These are phyloP conservation scores for Ceratocystis colombiana DNA, from an alignment of 2,329 filamentous ascomycete species.

Conservation along the genomic window DNA sequence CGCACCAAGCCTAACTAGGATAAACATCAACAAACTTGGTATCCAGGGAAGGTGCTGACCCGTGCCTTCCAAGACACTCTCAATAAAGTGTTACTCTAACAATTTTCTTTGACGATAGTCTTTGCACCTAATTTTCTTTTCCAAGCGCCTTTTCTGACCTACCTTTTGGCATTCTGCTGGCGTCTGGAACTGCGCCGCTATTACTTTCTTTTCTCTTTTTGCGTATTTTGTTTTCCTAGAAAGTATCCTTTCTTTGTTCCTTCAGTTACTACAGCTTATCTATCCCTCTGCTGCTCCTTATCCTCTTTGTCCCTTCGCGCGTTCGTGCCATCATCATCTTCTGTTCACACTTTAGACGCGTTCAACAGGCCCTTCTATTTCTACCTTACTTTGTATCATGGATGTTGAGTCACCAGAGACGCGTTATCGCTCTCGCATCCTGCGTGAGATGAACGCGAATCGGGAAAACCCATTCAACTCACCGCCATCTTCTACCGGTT, in stretches of 20 bases:
- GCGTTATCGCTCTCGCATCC: constrained; percentile 41
- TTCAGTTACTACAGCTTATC: not conserved
- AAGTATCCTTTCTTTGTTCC: constrained; percentile 20
- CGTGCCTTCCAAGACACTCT: constrained; percentile 5
- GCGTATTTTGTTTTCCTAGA: constrained; percentile 22
- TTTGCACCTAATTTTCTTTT: not conserved
- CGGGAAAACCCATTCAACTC: constrained; percentile 49
- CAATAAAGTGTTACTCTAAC: not conserved
- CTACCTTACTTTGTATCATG: constrained; percentile 30
- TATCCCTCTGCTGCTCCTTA: not conserved
- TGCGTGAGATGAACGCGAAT: constrained; percentile 45
- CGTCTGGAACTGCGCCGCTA: not conserved
- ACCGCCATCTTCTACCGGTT: constrained; percentile 48
- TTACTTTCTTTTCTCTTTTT: not conserved
- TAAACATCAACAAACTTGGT: constrained; percentile 21
- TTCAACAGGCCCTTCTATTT: no score
- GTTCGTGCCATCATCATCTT: not conserved
- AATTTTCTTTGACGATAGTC: constrained; percentile 7
- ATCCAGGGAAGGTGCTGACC: constrained; percentile 17
- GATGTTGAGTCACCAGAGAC: constrained; percentile 35
- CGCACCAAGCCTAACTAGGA: constrained; percentile 14
- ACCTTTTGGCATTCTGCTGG: not conserved
- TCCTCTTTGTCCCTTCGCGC: constrained; percentile 1
- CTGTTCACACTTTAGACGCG: not conserved
- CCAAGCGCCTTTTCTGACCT: not conserved